Percentiles rank a stretch among this genome's conserved stretches.
Conservation (phyloP, 2,329 filamentous ascomycete species). For the Fusarium nematophilum region DNA sequence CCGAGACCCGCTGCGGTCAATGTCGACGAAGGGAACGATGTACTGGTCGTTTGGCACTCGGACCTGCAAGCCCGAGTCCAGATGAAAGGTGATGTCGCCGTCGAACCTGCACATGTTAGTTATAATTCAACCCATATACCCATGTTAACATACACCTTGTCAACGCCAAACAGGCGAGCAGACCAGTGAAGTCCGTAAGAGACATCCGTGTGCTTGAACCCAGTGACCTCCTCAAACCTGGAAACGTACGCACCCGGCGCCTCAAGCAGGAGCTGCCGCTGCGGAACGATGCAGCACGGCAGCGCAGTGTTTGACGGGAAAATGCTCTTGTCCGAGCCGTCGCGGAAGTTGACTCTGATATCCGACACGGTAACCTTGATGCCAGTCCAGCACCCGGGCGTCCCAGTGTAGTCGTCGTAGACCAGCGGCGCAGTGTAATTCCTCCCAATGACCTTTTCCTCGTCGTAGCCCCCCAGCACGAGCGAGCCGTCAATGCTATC, state of each 20-base stretch:
- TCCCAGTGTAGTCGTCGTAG: conserved; percentile 26
- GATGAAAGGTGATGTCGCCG: conserved; percentile 45
- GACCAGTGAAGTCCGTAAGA: conserved; percentile 33
- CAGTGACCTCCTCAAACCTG: conserved; percentile 34
- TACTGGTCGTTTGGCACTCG: conserved; percentile 47
- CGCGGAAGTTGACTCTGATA: conserved; percentile 43
- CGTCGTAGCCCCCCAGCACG: conserved; percentile 49
- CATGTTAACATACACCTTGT: conserved; percentile 15
- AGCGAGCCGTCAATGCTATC: conserved; percentile 45
- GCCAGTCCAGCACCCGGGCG: conserved; percentile 34
- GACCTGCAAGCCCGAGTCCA: conserved; percentile 44
- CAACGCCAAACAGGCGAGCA: conserved; percentile 22
- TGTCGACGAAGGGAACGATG: conserved; percentile 43
- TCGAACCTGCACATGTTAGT: conserved; percentile 30
- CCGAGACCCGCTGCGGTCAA: conserved; percentile 43
- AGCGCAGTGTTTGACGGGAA: conserved; percentile 40
- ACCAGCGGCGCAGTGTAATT: conserved; percentile 44
- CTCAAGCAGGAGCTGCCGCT: conserved; percentile 46
- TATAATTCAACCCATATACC: fast-evolving
- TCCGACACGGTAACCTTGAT: conserved; percentile 39
- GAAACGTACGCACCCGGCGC: conserved; percentile 34
- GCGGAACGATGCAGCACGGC: conserved; percentile 46
- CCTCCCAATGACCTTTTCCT: conserved; percentile 44
- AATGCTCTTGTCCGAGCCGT: conserved; percentile 43
- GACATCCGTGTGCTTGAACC: conserved; percentile 8